Base-by-base conservation (phyloP, 192 early-diverging fungal genomes). In the Allomyces arbusculus region DNA sequence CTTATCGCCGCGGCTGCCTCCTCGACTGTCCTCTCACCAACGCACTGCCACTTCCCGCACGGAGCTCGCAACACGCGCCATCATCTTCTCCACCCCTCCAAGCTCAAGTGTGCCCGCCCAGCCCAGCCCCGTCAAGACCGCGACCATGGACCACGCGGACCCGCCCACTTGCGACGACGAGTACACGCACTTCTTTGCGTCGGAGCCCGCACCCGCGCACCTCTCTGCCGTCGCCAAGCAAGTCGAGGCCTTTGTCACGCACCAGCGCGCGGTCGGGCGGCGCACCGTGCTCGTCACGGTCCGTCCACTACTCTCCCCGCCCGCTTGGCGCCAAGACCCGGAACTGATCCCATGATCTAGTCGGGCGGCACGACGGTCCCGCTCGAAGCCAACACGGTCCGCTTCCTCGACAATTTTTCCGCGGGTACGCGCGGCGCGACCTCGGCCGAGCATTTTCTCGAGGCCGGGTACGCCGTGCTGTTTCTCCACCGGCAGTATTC, bases 391-490 rank as follows among this genome's bases (percentile, higher is more conserved):
- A 84, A 95, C 71, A 99, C 95, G 4, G 96, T 99, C 61, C 87
- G 96, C 44, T 99, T 99, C 75, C 86, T 99, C 64, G 96, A 99
- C 78, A 99, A 99, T 73, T 99, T 99, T 70, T 89, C 87, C 61
- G 92, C 89, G 6, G 96, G 96, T 16, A 97, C 89, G 12, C 87
- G 96, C 62, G 96, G 96, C 24, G 87, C 94, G 6, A 82, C 86
- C 6, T 96, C 94, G 23, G 91, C 95, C n/a, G 96, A 99, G 73
- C 89, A 72, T 63, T 88, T 89, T 80, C 66, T 90, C 61, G 78
- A 88, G 26, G 70, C 77, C 4, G 94, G 91, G 2, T 99, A 99
- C 71, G 92, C 91, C 0, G 94, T 96, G 10, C 90, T 99, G 28
- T 97, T 97, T 63, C 80, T 97, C 78, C 86, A 94, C 71, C 83